Conservation (phyloP, 2,329 filamentous ascomycete genomes). For the Stylonectria norvegica region DNA sequence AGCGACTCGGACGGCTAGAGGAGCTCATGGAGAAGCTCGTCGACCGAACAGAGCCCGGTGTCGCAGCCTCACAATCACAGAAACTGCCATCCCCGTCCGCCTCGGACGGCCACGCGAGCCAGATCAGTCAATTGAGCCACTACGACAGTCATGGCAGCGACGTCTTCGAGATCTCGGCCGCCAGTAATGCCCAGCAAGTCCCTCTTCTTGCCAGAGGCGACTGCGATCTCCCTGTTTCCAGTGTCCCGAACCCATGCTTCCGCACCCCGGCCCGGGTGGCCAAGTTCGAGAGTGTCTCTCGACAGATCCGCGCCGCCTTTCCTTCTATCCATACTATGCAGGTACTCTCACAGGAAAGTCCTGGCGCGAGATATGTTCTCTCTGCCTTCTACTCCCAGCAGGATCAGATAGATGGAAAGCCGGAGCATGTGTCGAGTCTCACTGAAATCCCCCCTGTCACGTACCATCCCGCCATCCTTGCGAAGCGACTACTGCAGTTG, state of each 20-base stretch:
- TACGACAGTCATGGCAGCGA: conserved; percentile 26
- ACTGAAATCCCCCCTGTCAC: conserved; percentile 35
- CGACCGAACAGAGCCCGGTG: conserved; percentile 25
- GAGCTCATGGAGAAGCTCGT: conserved; percentile 45
- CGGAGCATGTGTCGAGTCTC: conserved; percentile 25
- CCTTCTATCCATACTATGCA: conserved; percentile 20
- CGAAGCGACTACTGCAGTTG: conserved; percentile 45
- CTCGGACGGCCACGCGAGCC: conserved; percentile 12
- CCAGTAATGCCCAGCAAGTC: conserved; percentile 19
- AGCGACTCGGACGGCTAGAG: conserved; percentile 45
- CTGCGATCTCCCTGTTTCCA: conserved; percentile 3
- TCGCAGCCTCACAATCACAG: neutral
- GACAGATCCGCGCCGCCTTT: conserved; percentile 21
- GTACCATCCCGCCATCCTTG: conserved; percentile 47
- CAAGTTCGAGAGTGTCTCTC: conserved; percentile 14
- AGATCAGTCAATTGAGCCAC: conserved; percentile 1
- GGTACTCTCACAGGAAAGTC: conserved; percentile 22
- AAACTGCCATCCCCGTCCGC: conserved; percentile 16
- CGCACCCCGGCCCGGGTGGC: conserved; percentile 4
- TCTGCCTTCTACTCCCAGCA: conserved; percentile 25
- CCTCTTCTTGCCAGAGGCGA: conserved; percentile 9
- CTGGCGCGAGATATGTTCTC: conserved; percentile 25
- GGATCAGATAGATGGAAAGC: conserved; percentile 33
- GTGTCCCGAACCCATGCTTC: conserved; percentile 1
- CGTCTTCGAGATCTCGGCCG: conserved; percentile 18